Evolutionary conservation across 2,329 filamentous ascomycete genomes (phyloP), one percentile per base, ranked within the genome.

Genomic region (Epicoccum sorghinum): DNA sequence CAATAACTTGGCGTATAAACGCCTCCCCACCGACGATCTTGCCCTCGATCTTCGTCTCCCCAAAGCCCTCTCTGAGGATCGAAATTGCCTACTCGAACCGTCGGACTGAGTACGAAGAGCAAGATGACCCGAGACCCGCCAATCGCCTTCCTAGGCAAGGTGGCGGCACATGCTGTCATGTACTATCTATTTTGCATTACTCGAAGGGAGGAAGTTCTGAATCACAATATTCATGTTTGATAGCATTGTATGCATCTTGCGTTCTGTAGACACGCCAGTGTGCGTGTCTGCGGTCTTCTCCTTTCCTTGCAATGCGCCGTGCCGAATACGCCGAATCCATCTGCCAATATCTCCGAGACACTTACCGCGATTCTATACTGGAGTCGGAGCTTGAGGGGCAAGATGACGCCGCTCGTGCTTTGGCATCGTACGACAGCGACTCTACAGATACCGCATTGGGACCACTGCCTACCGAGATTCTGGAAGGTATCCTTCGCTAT

Each of bases 21-120:
- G 46, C 41, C 36, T 53, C 53, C 41, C 53, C 53, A 56, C 53
- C 53, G 53, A 47, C 47, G 53, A 56, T 56, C 53, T 46, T 51
- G 22, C 41, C 37, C 47, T 51, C 53, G 53, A 56, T 56, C 53
- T 51, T 56, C 43, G 39, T 25, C 27, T 32, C 43, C 27, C 29
- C 42, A 43, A 46, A 47, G 30, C 33, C 27, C 39, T 25, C 33
- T 44, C 37, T 44, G 42, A 44, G 43, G 53, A 56, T 56, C 53
- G 53, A 44, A 50, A 55, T 24, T 36, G 29, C 25, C 32, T 24
- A 41, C 37, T 24, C 22, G 37, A 18, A 42, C 41, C 9, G 36
- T 38, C 38, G 32, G 29, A 30, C 40, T 39, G 27, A 25, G 37
- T 49, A 55, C 46, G 32, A 55, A n/a, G 25, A 45, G 36, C 22